Percentiles rank a stretch among this genome's conserved stretches.
phyloP scores from a whole-genome alignment of 371 early-diverging fungal species.

The Coemansia sp. region DNA sequence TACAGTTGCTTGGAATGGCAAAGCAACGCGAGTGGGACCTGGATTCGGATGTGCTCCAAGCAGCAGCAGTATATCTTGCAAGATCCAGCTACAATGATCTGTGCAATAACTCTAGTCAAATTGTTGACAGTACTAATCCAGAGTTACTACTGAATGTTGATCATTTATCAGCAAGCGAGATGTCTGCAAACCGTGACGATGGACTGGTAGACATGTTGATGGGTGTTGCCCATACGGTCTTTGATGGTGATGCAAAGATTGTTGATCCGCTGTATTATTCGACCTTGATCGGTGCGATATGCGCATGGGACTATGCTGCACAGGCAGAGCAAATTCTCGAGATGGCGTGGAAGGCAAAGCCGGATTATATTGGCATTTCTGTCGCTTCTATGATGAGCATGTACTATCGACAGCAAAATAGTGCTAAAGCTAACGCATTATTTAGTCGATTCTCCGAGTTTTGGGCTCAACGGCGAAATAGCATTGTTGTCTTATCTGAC shows the following conservation, averaged over 20 bases:
- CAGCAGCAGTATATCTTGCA: slow-evolving; percentile 29
- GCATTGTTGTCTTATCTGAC: slow-evolving; percentile 8
- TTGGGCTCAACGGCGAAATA: slow-evolving; percentile 17
- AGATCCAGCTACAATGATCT: slow-evolving; percentile 1
- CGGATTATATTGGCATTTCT: slow-evolving; percentile 10
- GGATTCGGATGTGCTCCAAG: slow-evolving; percentile 12
- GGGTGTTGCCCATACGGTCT: slow-evolving; percentile 14
- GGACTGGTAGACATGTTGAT: background rate
- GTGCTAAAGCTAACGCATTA: slow-evolving; percentile 13
- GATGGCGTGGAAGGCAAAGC: background rate
- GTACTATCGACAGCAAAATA: slow-evolving; percentile 26
- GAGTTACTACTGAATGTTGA: background rate
- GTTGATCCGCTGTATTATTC: background rate
- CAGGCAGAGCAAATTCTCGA: slow-evolving; percentile 31
- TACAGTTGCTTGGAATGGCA: slow-evolving; percentile 11
- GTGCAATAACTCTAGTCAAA: background rate
- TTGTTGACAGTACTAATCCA: background rate
- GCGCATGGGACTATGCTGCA: slow-evolving; percentile 17
- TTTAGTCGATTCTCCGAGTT: slow-evolving; percentile 6
- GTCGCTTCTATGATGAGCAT: slow-evolving; percentile 32
- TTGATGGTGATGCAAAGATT: background rate
- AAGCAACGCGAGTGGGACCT: slow-evolving; percentile 20
- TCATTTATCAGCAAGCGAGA: background rate
- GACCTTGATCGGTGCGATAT: slow-evolving; percentile 17
- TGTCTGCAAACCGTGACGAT: background rate